Evolutionary conservation across 768 basidiomycete species (phyloP).

Genomic region (Lepiota subincarnata): DNA sequence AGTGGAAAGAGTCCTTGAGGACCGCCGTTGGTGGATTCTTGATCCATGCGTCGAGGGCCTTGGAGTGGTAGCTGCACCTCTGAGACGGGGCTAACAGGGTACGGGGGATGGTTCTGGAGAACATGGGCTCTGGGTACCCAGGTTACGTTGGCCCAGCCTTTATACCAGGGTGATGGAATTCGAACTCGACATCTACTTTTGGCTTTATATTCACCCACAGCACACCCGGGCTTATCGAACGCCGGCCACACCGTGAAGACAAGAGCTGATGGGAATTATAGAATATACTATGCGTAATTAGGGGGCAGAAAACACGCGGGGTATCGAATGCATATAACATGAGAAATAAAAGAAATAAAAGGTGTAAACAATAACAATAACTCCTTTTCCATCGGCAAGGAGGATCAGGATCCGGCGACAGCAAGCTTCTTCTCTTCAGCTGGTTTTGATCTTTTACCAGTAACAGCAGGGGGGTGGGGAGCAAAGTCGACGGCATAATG

Average conservation of each 20-base stretch:
- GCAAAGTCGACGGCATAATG: conserved; percentile 56
- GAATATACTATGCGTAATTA: background rate
- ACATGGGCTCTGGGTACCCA: background rate
- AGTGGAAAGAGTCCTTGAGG: conserved; percentile 45
- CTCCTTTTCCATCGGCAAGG: background rate
- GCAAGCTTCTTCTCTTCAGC: conserved; percentile 3
- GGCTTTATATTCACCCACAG: too few relatives aligned
- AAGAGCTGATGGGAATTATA: background rate
- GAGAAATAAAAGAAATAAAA: background rate
- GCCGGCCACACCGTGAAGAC: too few relatives aligned
- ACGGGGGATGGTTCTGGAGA: background rate
- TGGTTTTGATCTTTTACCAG: background rate
- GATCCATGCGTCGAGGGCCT: conserved; percentile 51
- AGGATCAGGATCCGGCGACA: background rate
- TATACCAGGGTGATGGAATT: background rate
- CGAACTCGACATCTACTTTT: too few relatives aligned
- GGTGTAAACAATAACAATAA: conserved; percentile 9
- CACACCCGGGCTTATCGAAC: too few relatives aligned
- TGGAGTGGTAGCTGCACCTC: background rate
- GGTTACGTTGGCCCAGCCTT: background rate
- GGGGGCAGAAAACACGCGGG: background rate
- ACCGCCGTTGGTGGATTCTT: conserved; percentile 40
- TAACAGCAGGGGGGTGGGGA: conserved; percentile 16
- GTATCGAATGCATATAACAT: conserved; percentile 6
- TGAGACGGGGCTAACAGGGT: background rate